Base-by-base conservation (phyloP, 1,284 basidiomycete genomes). In the Boletus semigastroideus region DNA sequence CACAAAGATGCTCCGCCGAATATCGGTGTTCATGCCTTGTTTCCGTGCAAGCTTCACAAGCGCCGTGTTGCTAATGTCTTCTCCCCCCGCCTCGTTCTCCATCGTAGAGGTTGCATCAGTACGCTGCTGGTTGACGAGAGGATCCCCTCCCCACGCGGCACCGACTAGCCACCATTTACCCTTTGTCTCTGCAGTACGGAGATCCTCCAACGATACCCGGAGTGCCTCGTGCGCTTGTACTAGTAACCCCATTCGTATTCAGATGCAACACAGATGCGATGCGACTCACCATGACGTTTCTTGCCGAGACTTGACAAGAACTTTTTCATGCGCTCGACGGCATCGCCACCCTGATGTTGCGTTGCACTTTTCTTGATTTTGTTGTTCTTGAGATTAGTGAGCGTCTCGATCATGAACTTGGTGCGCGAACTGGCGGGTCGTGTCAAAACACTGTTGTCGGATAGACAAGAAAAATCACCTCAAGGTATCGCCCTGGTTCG, bases 91-190 rank as follows among this genome's bases (percentile, higher is more conserved):
- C 25, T 58, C 59, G 31, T 54, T 52, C 20, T 53, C 59, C 55
- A 56, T 52, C 52, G 59, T 60, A 53, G 68, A 52, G 19, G 64
- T 49, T 38, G 73, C 63, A 13, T 69, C 7, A 7, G 25, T 25
- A 36, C n/a, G 74, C 57, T 81, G 77, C 46, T 76, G 80, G 52
- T 94, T 90, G 22, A 87, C 77, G 1, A 98, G 78, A 3, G 93
- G 92, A 63, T 98, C 88, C 1, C 96, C 96, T 27, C 83, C 82
- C 96, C 96, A 99, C 1, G 92, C 96, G 0, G 96, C 93, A 25
- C 96, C 97, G 34, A 98, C 92, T 2, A 98, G 78, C 97, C 97
- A 99, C 97, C 97, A 99, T 73, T 96, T 97, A 3, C 97, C 97
- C 63, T 87, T 91, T 28, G 81, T 89, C 51, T 92, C 86, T 0